A percentile compares a stretch with the other conserved stretches of the same genome.
Evolutionary conservation across 805 yeast genomes (phyloP).

Genomic region (Clavispora asparagi): DNA sequence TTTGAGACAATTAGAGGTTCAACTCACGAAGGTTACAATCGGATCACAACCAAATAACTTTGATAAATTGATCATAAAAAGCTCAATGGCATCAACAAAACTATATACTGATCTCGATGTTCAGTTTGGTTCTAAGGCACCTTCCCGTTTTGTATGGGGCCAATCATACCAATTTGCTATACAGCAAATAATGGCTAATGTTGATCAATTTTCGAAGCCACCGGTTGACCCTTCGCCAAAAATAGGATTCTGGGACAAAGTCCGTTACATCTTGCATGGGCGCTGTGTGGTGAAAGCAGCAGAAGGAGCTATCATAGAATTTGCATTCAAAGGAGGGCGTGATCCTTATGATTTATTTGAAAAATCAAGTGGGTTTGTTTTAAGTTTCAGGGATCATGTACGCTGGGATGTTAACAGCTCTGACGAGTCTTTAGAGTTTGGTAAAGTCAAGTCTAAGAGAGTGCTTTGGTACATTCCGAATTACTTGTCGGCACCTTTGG

Average conservation of each 20-base stretch:
- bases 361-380: slow-evolving; percentile 67
- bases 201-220: slow-evolving; percentile 84
- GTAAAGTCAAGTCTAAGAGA: slow-evolving; percentile 56
- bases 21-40: slow-evolving; percentile 46
- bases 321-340: slow-evolving; percentile 66
- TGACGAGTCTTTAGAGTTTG: slow-evolving; percentile 63
- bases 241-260: slow-evolving; percentile 91
- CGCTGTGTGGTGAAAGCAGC: slow-evolving; percentile 49
- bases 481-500: slow-evolving; percentile 45
- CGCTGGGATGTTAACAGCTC: slow-evolving; percentile 55
- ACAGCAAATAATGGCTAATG: slow-evolving; percentile 68
- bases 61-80: slow-evolving; percentile 51
- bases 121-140: slow-evolving; percentile 46
- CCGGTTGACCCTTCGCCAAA: slow-evolving; percentile 82
- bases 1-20: slow-evolving; percentile 56
- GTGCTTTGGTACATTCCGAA: slow-evolving; percentile 75
- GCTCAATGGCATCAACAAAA: slow-evolving; percentile 74
- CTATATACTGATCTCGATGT: slow-evolving; percentile 58
- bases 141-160: slow-evolving; percentile 79
- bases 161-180: slow-evolving; percentile 79
- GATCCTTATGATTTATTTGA: slow-evolving; percentile 74
- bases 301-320: slow-evolving; percentile 45
- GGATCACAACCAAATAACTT: slow-evolving; percentile 11
- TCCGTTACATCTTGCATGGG: slow-evolving; percentile 74
- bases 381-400: slow-evolving; percentile 65